phyloP scores from a whole-genome alignment of 306 rosid genomes.

The Chamaecrista fasciculata region DNA sequence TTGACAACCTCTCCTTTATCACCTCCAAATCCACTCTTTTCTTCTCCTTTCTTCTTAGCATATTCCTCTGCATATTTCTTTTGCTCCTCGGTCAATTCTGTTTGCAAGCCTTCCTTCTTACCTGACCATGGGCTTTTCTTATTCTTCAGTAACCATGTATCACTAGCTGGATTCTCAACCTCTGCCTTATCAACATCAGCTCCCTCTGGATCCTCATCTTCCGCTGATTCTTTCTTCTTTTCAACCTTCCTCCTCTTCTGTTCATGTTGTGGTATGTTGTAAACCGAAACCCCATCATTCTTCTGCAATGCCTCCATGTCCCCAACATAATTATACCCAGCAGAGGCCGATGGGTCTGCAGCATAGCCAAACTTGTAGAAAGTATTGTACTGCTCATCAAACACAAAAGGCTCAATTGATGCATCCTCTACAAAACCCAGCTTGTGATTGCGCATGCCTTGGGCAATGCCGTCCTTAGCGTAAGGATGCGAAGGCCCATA shows the following conservation, averaged over 20 bases:
- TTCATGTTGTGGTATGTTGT: constrained; percentile 73
- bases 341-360: constrained; percentile 84
- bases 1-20: constrained; percentile 69
- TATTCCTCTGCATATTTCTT: constrained; percentile 87
- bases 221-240: constrained; percentile 42
- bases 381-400: constrained; percentile 94
- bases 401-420: constrained; percentile 71
- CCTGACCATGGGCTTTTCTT: constrained; percentile 95
- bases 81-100: constrained; percentile 85
- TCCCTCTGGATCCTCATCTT: constrained; percentile 13
- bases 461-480: constrained; percentile 89
- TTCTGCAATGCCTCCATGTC: constrained; percentile 58
- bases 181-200: constrained; percentile 31
- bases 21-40: constrained; percentile 60
- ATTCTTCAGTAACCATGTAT: constrained; percentile 78
- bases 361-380: constrained; percentile 87
- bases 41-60: constrained; percentile 97
- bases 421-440: constrained; percentile 93
- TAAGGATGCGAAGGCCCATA: constrained; percentile 90
- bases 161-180: constrained; percentile 72
- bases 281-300: constrained; percentile 73
- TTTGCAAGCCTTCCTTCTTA: constrained; percentile 75
- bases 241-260: constrained; percentile 71
- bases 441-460: constrained; percentile 96
- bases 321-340: constrained; percentile 69